Evolutionary conservation across 257 asterid genomes (phyloP), one percentile per base, ranked within the genome.

Genomic region (Coffea canephora): DNA sequence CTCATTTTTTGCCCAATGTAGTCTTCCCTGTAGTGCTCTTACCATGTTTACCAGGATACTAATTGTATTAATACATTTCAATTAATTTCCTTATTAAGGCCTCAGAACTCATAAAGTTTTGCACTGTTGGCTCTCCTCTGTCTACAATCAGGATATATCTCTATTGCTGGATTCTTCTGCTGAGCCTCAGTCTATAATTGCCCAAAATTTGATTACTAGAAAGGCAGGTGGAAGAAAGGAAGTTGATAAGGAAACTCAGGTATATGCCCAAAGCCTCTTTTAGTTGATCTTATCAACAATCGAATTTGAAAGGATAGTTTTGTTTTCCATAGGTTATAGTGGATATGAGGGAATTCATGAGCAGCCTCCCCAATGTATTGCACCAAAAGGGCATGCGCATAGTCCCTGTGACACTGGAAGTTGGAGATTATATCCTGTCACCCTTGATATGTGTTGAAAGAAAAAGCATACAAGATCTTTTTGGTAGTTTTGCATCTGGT

Each of bases 281-380:
- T 39, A 36, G 15, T 57, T 10, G 34, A 57, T 82, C 78, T 45
- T 45, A 31, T 36, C 69, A 74, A 31, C 4, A 16, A 21, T 31
- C 16, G 15, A 61, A 6, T 19, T 21, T 36, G 25, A 41, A 34
- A 15, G 77, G 71, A 65, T 34, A 41, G 39, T 71, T 77, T 25
- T 57, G 36, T 31, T 81, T 78, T 72, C 65, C 80, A 79, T 80
- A 95, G 99, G 91, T 95, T 83, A 93, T 95, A 69, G 99, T 95
- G 89, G 99, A 95, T 89, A 95, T 95, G 99, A 92, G 99, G 83
- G 99, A 95, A 87, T 95, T 95, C 87, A 95, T 93, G 99, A 95
- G 99, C 92, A 95, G 97, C 86, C 97, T 95, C 57, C 99, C 99
- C 18, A 95, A 93, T 78, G 98, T 93, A 78, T 93, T 93, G 77